These are phyloP conservation scores for Neurospora discreta DNA, from an alignment of 495 filamentous ascomycete species.

Conservation along the genomic window DNA sequence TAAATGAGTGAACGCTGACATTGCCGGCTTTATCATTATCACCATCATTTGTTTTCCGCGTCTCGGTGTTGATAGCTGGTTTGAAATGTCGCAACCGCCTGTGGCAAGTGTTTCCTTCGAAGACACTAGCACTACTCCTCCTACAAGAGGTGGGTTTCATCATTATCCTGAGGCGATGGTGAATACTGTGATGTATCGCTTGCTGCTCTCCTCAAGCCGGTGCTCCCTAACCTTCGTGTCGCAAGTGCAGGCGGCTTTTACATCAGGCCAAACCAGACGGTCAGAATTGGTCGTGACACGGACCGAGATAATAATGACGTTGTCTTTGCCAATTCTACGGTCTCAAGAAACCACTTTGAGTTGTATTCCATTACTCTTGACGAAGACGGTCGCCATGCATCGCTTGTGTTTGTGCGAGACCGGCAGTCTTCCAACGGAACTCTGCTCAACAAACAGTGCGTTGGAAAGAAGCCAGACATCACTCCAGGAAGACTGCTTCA, in stretches of 20 bases:
- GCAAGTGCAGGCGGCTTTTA: conserved; percentile 5
- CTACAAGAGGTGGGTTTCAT: conserved; percentile 2
- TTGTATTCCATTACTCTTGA: conserved; percentile 48
- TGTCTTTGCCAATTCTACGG: conserved; percentile 26
- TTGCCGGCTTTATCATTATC: not conserved
- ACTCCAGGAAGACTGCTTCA: conserved; percentile 39
- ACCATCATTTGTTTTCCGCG: not conserved
- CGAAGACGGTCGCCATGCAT: conserved; percentile 25
- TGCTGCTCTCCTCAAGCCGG: not conserved
- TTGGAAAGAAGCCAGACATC: conserved; percentile 22
- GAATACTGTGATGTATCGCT: not conserved
- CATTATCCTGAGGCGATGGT: not conserved
- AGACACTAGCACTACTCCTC: conserved; percentile 5
- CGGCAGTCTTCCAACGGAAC: conserved; percentile 46
- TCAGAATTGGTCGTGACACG: conserved; percentile 26
- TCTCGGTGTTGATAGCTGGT: not conserved
- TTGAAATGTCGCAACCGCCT: not conserved
- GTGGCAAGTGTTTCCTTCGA: conserved; percentile 8
- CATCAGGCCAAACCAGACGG: conserved; percentile 17
- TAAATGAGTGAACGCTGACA: not conserved
- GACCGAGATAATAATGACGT: conserved; percentile 25
- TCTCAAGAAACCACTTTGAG: conserved; percentile 51
- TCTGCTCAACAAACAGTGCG: conserved; percentile 35
- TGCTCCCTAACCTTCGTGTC: not conserved
- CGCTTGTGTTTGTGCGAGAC: conserved; percentile 52